phyloP scores from a whole-genome alignment of 805 yeast species.

The Saccharomycopsis javanensis region DNA sequence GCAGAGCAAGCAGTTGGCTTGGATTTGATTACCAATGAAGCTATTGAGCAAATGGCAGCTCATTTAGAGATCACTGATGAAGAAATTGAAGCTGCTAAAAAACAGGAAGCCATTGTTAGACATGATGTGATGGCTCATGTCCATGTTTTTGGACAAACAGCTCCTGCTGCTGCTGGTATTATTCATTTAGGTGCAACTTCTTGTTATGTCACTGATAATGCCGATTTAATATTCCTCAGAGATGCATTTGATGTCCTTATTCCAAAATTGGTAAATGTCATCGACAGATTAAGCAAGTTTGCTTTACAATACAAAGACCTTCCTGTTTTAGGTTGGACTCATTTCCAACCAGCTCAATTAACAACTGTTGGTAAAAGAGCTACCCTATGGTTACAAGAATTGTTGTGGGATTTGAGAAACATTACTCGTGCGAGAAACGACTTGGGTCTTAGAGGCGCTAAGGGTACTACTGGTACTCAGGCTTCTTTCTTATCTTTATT shows the following conservation, averaged over 20 bases:
- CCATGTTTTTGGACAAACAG: constrained; percentile 83
- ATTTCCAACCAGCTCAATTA: constrained; percentile 98
- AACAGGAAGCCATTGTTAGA: constrained; percentile 95
- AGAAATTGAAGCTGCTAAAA: constrained; percentile 80
- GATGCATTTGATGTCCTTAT: constrained; percentile 91
- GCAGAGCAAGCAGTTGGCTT: constrained; percentile 93
- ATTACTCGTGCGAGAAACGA: constrained; percentile 94
- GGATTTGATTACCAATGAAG: constrained; percentile 77
- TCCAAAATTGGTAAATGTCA: constrained; percentile 93
- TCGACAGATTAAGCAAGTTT: constrained; percentile 78
- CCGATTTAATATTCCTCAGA: constrained; percentile 91
- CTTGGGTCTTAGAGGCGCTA: constrained; percentile 93
- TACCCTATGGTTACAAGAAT: constrained; percentile 94
- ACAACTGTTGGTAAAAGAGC: constrained; percentile 98
- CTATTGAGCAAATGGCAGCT: constrained; percentile 72
- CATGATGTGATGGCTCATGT: constrained; percentile 99
- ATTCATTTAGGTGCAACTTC: constrained; percentile 98
- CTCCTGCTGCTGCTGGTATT: constrained; percentile 96
- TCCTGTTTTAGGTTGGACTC: constrained; percentile 98
- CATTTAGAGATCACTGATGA: constrained; percentile 83
- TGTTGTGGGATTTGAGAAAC: constrained; percentile 96
- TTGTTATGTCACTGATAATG: constrained; percentile 95
- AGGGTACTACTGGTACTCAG: constrained; percentile 99
- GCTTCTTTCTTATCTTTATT: constrained; percentile 90
- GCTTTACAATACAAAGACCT: constrained; percentile 88